These are phyloP conservation scores for Serendipita sp. DNA, from an alignment of 768 basidiomycete genomes.

Conservation along the genomic window DNA sequence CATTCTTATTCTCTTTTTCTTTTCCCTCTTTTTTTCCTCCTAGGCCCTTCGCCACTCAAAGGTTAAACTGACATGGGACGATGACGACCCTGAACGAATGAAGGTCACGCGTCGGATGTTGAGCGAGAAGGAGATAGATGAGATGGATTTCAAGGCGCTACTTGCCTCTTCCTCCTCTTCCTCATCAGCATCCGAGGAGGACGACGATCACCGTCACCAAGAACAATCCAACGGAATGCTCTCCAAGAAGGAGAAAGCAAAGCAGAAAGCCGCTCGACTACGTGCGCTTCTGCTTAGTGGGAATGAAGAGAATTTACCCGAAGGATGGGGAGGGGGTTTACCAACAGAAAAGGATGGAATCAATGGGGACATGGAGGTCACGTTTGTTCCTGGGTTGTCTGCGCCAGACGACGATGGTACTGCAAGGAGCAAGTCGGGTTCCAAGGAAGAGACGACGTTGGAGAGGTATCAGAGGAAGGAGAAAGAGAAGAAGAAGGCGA, in stretches of 20 bases:
- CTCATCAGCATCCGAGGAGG: too few relatives aligned
- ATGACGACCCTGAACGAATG: conserved; percentile 81
- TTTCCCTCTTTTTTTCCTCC: not conserved
- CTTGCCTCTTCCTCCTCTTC: conserved; percentile 52
- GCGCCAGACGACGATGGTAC: conserved; percentile 20
- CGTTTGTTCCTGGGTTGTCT: conserved; percentile 76
- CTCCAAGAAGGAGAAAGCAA: conserved; percentile 17
- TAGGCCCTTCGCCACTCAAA: conserved; percentile 97
- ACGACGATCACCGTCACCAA: conserved; percentile 18
- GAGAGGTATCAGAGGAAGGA: conserved; percentile 82
- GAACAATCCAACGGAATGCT: conserved; percentile 30
- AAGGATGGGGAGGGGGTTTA: conserved; percentile 55
- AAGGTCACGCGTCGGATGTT: conserved; percentile 64
- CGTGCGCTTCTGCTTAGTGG: conserved; percentile 62
- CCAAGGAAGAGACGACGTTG: conserved; percentile 69
- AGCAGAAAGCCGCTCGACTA: conserved; percentile 37
- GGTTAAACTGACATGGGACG: conserved; percentile 97
- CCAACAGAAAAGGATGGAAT: conserved; percentile 25
- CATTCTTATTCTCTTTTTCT: not conserved
- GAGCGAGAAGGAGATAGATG: conserved; percentile 75
- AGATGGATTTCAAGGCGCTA: conserved; percentile 74
- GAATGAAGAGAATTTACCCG: conserved; percentile 48
- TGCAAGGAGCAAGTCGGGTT: conserved; percentile 21
- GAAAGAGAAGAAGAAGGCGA: conserved; percentile 73
- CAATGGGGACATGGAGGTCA: conserved; percentile 85